Evolutionary conservation across 176 grass and related monocot species (phyloP).

Genomic region (Cenchrus purpureus): DNA sequence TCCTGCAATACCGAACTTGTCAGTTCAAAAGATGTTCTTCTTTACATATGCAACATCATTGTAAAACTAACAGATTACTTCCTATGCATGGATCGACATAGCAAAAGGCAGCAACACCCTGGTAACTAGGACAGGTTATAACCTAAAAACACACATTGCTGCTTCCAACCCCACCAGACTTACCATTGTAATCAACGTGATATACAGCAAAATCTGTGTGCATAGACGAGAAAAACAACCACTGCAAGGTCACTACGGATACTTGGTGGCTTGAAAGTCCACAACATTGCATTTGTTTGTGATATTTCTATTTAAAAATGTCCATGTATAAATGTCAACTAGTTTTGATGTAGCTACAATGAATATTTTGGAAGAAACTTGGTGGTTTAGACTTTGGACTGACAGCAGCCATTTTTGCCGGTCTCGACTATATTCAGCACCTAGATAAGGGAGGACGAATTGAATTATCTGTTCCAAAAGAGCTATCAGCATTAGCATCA

Average conservation of each 20-base stretch:
- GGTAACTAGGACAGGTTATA: neutral
- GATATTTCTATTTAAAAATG: no score
- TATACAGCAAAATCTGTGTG: neutral
- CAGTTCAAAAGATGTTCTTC: slow-evolving; percentile 16
- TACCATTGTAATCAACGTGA: neutral
- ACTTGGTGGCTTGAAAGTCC: neutral
- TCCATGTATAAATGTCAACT: no score
- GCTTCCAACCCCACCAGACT: neutral
- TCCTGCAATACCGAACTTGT: slow-evolving; percentile 43
- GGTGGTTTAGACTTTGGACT: no score
- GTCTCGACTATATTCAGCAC: neutral
- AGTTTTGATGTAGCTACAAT: neutral
- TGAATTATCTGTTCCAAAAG: no score
- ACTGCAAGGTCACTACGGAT: neutral
- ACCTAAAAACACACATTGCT: neutral
- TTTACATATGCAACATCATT: neutral
- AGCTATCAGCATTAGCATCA: neutral
- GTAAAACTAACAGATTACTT: neutral
- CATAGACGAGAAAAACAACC: neutral
- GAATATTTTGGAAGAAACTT: neutral
- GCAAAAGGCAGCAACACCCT: neutral
- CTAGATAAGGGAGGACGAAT: neutral
- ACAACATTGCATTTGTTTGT: neutral
- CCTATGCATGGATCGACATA: neutral
- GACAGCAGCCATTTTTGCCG: neutral